Conservation (phyloP, 805 yeast species). For the Peterozyma toletana region DNA sequence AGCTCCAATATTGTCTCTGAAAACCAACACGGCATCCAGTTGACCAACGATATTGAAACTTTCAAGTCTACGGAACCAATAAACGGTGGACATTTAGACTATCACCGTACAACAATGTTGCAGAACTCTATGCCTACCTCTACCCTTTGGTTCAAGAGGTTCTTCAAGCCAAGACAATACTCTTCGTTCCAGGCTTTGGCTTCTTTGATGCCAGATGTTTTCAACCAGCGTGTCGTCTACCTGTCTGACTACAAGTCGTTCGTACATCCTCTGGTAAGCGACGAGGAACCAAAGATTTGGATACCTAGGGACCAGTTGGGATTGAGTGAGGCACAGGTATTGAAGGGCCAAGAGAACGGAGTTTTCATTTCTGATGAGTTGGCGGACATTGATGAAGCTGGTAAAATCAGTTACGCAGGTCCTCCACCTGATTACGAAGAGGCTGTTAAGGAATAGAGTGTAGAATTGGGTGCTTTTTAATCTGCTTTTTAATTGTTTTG, state of each 20-base stretch:
- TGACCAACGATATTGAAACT: too few species aligned
- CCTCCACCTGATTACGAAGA: conserved; percentile 68
- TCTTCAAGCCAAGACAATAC: conserved; percentile 34
- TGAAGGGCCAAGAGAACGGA: conserved; percentile 40
- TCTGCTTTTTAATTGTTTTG: too few species aligned
- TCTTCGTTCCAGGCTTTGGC: conserved; percentile 34
- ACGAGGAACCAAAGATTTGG: conserved; percentile 61
- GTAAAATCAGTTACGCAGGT: conserved; percentile 43
- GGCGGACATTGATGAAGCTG: conserved; percentile 54
- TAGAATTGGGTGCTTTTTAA: background rate
- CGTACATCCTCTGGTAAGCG: conserved; percentile 50
- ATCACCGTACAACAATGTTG: background rate
- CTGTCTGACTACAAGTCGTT: conserved; percentile 22
- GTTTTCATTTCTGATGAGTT: conserved; percentile 51
- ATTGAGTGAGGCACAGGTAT: conserved; percentile 51
- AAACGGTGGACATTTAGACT: too few species aligned
- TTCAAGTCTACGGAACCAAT: too few species aligned
- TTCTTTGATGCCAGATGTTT: conserved; percentile 30
- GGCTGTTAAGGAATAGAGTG: conserved; percentile 27
- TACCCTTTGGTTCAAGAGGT: conserved; percentile 19
- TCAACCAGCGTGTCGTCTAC: conserved; percentile 15
- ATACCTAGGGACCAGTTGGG: conserved; percentile 64
- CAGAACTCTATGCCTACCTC: conserved; percentile 6
- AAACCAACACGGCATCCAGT: background rate
- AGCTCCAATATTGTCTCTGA: background rate